Conservation (phyloP, 2,329 filamentous ascomycete genomes). For the Xylariaceae sp. region DNA sequence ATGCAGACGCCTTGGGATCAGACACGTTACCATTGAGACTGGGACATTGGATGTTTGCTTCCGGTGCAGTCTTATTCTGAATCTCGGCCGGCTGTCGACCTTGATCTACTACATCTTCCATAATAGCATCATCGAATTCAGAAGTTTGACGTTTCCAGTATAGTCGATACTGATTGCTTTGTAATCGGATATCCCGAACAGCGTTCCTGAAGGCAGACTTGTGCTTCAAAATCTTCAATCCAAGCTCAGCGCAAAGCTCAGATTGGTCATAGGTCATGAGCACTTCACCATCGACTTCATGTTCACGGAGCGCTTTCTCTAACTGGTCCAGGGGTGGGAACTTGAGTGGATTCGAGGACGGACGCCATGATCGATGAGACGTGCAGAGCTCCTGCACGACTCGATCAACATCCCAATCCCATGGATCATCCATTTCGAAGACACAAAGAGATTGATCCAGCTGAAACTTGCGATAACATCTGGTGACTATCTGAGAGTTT, state of each 20-base stretch:
- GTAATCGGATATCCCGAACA: constrained; percentile 51
- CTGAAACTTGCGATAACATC: neutral
- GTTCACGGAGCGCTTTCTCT: constrained; percentile 51
- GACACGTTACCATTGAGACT: neutral
- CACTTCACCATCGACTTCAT: constrained; percentile 62
- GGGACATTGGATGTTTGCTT: neutral
- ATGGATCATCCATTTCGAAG: constrained; percentile 56
- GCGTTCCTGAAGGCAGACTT: constrained; percentile 54
- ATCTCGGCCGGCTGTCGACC: neutral
- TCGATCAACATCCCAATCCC: constrained; percentile 64
- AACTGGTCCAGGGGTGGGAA: constrained; percentile 53
- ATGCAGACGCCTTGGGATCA: neutral
- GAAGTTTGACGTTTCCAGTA: constrained; percentile 26
- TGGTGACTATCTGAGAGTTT: neutral
- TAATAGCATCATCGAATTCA: constrained; percentile 16
- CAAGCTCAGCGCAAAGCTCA: constrained; percentile 51
- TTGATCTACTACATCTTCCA: constrained; percentile 2
- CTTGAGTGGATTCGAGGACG: constrained; percentile 33
- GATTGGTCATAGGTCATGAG: constrained; percentile 56
- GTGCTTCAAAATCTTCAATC: constrained; percentile 54
- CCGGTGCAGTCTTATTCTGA: neutral
- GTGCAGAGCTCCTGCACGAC: constrained; percentile 64
- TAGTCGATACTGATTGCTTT: constrained; percentile 47
- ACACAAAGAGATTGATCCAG: neutral
- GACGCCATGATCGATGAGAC: constrained; percentile 45